Evolutionary conservation across 129 eudicot species (phyloP).

Genomic region (Rutidosis leptorrhynchoides): DNA sequence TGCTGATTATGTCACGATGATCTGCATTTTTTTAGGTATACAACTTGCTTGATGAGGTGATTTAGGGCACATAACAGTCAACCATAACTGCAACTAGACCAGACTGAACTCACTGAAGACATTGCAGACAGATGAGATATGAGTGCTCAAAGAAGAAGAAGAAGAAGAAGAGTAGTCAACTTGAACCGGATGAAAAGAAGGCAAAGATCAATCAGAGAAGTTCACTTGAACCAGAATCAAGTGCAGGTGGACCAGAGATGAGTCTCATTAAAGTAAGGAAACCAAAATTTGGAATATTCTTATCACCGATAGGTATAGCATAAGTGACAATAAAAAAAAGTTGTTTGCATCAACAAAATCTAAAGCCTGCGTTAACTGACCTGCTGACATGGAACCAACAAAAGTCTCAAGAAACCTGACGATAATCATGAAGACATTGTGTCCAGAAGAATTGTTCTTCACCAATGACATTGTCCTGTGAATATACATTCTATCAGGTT

Average conservation of each 20-base stretch:
- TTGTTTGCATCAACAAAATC: slow-evolving; percentile 6
- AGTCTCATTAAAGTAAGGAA: background rate
- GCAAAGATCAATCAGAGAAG: background rate
- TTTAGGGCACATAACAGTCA: background rate
- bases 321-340: background rate
- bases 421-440: slow-evolving; percentile 60
- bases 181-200: background rate
- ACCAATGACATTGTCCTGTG: slow-evolving; percentile 92
- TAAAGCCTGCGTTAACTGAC: slow-evolving; percentile 34
- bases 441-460: slow-evolving; percentile 71
- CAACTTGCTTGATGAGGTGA: background rate
- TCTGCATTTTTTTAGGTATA: background rate
- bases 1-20: background rate
- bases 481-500: slow-evolving; percentile 16
- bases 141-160: background rate
- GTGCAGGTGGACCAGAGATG: background rate
- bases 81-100: background rate
- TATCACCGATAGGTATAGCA: slow-evolving; percentile 5
- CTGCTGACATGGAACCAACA: slow-evolving; percentile 98
- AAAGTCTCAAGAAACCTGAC: slow-evolving; percentile 96
- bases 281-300: background rate
- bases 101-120: background rate
- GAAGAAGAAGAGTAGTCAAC: background rate
- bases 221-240: background rate
- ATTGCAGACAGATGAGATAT: background rate